Conservation (phyloP, 2,329 filamentous ascomycete species). For the Alternaria hordeiaustralica region DNA sequence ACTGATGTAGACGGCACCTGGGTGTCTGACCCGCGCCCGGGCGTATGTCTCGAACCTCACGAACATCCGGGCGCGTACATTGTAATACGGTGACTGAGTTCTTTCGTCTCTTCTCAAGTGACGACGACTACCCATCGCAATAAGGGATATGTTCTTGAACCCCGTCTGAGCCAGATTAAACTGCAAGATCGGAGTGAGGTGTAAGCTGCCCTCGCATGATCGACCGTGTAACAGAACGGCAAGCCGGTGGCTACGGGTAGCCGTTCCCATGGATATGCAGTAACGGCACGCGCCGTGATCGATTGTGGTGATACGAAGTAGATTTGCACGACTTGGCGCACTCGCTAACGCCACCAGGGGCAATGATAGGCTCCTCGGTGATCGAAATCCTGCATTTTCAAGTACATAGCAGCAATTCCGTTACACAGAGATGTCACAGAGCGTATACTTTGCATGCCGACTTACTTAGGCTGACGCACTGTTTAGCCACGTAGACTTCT, state of each 20-base stretch:
- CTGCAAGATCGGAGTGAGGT: background rate
- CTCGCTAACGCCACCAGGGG: background rate
- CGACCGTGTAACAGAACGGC: background rate
- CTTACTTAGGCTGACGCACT: background rate
- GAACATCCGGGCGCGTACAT: background rate
- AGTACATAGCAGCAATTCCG: background rate
- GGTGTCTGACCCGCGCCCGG: background rate
- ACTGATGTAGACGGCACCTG: background rate
- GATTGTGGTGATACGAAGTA: background rate
- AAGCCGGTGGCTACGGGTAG: background rate
- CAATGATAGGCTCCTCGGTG: background rate
- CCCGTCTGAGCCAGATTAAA: background rate
- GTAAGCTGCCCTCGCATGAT: background rate
- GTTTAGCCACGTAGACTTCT: background rate
- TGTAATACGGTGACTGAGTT: background rate
- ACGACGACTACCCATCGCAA: background rate
- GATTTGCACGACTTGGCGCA: background rate
- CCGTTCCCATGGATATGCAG: background rate
- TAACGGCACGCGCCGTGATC: background rate
- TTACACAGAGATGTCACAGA: background rate
- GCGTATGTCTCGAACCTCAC: background rate
- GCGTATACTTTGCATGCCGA: background rate
- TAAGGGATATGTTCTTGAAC: background rate
- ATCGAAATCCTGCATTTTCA: background rate
- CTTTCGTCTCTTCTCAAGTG: background rate